Conservation (phyloP, 306 rosid genomes). For the barrel medic (Medicago truncatula) region DNA sequence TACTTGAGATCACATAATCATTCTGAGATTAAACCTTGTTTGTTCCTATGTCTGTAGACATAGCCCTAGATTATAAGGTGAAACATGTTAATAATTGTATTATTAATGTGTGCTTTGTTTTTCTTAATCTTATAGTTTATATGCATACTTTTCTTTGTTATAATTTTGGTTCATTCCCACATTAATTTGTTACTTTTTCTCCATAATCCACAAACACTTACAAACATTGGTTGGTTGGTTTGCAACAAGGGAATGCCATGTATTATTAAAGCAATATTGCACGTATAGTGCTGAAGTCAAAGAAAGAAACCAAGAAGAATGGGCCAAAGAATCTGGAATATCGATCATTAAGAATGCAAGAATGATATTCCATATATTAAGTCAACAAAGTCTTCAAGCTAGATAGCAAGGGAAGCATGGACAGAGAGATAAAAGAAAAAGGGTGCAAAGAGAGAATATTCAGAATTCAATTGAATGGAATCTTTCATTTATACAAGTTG, state of each 20-base stretch:
- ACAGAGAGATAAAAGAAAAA: conserved; percentile 37
- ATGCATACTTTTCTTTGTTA: too few relatives aligned
- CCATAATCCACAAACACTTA: neutral
- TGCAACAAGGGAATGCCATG: conserved; percentile 28
- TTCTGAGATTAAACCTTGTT: too few relatives aligned
- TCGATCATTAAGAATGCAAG: conserved; percentile 51
- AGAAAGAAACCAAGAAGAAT: conserved; percentile 37
- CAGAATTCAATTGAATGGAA: conserved; percentile 40
- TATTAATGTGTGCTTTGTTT: too few relatives aligned
- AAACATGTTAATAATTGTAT: too few relatives aligned
- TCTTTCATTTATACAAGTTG: conserved; percentile 49
- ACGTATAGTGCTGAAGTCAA: conserved; percentile 23
- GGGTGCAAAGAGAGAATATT: conserved; percentile 13
- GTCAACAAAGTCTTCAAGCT: conserved; percentile 30
- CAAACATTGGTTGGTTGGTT: conserved; percentile 25
- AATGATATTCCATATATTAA: conserved; percentile 33
- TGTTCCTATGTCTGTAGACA: too few relatives aligned
- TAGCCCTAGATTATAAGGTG: too few relatives aligned
- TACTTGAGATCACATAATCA: too few relatives aligned
- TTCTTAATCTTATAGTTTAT: too few relatives aligned
- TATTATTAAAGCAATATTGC: neutral
- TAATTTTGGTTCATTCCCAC: neutral
- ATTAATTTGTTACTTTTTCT: neutral
- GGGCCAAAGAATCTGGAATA: conserved; percentile 52
- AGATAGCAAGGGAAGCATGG: conserved; percentile 25